A percentile compares a stretch with the other conserved stretches of the same genome.
phyloP scores from a whole-genome alignment of 2,329 filamentous ascomycete genomes.

The Eutypa lata region DNA sequence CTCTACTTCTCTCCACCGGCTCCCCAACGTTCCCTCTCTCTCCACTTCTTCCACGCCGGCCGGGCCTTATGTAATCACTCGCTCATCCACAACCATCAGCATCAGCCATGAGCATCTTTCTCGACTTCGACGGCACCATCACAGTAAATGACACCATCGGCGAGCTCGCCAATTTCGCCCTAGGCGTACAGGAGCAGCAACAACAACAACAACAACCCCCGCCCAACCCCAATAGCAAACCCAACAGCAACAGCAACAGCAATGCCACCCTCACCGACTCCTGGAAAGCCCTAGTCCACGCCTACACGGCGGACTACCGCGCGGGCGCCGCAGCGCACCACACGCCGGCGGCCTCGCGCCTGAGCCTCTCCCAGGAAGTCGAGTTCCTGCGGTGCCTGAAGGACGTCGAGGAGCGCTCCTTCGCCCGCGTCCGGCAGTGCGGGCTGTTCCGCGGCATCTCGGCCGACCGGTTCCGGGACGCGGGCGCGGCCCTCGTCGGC shows the following conservation, averaged over 20 bases:
- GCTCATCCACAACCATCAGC: neutral
- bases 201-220: neutral
- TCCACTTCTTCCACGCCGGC: too few relatives aligned
- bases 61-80: too few relatives aligned
- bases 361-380: slow-evolving; percentile 35
- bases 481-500: slow-evolving; percentile 35
- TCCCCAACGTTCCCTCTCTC: too few relatives aligned
- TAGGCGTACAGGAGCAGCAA: slow-evolving; percentile 23
- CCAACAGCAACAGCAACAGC: slow-evolving; percentile 9
- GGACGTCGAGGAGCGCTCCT: slow-evolving; percentile 43
- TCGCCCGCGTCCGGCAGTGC: slow-evolving; percentile 39
- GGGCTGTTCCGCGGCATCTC: slow-evolving; percentile 42
- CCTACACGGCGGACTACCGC: slow-evolving; percentile 42
- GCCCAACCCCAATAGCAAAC: slow-evolving; percentile 21
- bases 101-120: slow-evolving; percentile 40
- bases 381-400: slow-evolving; percentile 41
- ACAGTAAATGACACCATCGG: slow-evolving; percentile 52
- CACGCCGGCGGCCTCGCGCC: slow-evolving; percentile 31
- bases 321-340: slow-evolving; percentile 33
- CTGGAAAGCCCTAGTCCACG: slow-evolving; percentile 44
- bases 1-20: too few relatives aligned
- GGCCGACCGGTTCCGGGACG: slow-evolving; percentile 28
- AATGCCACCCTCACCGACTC: slow-evolving; percentile 31
- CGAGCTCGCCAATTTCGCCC: slow-evolving; percentile 42
- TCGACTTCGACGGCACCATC: slow-evolving; percentile 61